phyloP scores from a whole-genome alignment of 2,329 filamentous ascomycete genomes.

The Xylariaceae sp. region DNA sequence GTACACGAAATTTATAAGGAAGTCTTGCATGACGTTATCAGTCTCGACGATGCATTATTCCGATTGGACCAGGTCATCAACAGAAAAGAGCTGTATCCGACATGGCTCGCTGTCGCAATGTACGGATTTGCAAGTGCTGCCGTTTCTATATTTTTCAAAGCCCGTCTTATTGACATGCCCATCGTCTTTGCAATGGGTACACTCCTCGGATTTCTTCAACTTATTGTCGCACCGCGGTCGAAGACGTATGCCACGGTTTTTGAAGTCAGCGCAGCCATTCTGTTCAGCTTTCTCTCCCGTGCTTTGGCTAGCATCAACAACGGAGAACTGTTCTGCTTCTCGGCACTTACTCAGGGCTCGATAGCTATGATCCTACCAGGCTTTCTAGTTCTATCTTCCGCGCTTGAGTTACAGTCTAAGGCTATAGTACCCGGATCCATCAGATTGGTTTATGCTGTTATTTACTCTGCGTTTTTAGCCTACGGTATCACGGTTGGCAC shows the following conservation, averaged over 20 bases:
- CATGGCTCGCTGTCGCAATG: conserved; percentile 57
- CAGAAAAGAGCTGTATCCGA: conserved; percentile 43
- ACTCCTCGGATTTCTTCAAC: conserved; percentile 68
- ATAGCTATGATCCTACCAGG: conserved; percentile 69
- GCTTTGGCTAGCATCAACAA: conserved; percentile 60
- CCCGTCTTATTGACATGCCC: conserved; percentile 72
- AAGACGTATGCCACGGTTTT: conserved; percentile 58
- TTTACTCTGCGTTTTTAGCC: conserved; percentile 66
- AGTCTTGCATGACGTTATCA: conserved; percentile 69
- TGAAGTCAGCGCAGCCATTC: conserved; percentile 51
- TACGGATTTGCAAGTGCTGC: conserved; percentile 73
- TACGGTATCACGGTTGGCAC: conserved; percentile 65
- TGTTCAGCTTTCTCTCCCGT: conserved; percentile 64
- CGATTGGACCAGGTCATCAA: conserved; percentile 55
- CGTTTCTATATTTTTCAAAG: conserved; percentile 77
- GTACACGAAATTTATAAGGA: conserved; percentile 75
- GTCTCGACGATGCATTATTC: conserved; percentile 65
- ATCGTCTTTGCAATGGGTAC: conserved; percentile 73
- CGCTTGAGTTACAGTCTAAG: conserved; percentile 63
- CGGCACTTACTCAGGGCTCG: conserved; percentile 63
- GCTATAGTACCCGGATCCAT: conserved; percentile 67
- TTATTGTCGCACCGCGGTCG: conserved; percentile 71
- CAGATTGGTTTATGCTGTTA: conserved; percentile 68
- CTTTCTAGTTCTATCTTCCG: conserved; percentile 50
- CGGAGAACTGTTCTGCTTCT: conserved; percentile 64